Conservation (phyloP, 768 basidiomycete species). For the Antrodiella citrinella region DNA sequence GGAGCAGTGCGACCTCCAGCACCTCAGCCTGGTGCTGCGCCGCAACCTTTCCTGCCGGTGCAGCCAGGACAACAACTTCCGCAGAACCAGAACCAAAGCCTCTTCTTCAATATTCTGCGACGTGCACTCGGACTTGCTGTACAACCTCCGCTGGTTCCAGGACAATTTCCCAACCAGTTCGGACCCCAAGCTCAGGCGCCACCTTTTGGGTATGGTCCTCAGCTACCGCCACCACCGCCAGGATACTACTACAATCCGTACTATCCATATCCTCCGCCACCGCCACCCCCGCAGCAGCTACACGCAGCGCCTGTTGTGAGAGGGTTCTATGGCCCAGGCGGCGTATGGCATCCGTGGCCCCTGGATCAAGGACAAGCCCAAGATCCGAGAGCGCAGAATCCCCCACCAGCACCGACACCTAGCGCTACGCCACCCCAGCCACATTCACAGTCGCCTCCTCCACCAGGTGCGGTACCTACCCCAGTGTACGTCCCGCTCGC, state of each 20-base stretch:
- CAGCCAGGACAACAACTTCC: constrained; percentile 21
- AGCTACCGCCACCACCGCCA: constrained; percentile 20
- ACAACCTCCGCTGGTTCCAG: constrained; percentile 29
- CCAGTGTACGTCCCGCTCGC: not conserved
- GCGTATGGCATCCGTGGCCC: constrained; percentile 62
- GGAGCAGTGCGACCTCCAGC: constrained; percentile 10
- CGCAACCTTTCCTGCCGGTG: constrained; percentile 22
- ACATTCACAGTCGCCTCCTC: constrained; percentile 6
- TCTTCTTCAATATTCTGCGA: constrained; percentile 34
- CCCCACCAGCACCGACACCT: constrained; percentile 11
- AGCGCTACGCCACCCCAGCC: constrained; percentile 13
- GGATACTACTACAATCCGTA: constrained; percentile 10
- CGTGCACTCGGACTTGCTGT: constrained; percentile 48
- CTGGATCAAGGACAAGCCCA: constrained; percentile 24
- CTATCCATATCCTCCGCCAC: constrained; percentile 12
- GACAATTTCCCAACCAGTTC: constrained; percentile 16
- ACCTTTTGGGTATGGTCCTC: constrained; percentile 25
- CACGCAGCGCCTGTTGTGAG: constrained; percentile 46
- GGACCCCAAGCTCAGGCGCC: constrained; percentile 21
- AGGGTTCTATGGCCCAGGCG: constrained; percentile 59
- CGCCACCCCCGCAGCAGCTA: constrained; percentile 16
- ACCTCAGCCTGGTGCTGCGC: constrained; percentile 19
- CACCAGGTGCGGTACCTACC: not conserved
- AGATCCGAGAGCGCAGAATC: constrained; percentile 11
- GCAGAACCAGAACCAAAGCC: not conserved